These are phyloP conservation scores for Lactarius hengduanensis DNA, from an alignment of 768 basidiomycete species.

Conservation along the genomic window DNA sequence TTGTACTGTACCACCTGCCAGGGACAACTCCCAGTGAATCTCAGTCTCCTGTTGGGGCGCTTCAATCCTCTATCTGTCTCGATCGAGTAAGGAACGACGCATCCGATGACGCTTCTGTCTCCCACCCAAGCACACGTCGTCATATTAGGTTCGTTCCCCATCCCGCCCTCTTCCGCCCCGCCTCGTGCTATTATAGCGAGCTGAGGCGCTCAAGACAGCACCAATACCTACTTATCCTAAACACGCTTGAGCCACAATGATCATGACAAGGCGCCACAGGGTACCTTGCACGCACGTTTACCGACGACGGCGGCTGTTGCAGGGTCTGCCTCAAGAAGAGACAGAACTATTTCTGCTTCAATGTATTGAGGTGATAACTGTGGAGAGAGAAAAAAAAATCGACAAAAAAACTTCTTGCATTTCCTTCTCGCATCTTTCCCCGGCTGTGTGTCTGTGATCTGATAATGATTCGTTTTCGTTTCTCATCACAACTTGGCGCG, in stretches of 20 bases:
- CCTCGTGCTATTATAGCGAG: slow-evolving; percentile 4
- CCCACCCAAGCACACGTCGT: not conserved
- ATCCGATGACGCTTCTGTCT: slow-evolving; percentile 6
- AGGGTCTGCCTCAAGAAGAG: slow-evolving; percentile 3
- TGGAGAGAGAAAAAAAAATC: not conserved
- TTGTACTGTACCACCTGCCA: slow-evolving; percentile 2
- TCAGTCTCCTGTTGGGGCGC: not conserved
- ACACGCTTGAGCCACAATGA: not conserved
- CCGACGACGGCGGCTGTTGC: not conserved
- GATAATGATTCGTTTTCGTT: not conserved
- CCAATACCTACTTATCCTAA: not conserved
- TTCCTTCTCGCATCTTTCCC: not conserved
- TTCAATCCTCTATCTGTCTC: not conserved
- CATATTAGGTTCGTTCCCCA: slow-evolving; percentile 19
- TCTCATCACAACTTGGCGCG: not conserved
- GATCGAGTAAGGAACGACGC: not conserved
- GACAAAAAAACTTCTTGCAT: not conserved
- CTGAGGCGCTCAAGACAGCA: not conserved
- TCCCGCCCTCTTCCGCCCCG: not conserved
- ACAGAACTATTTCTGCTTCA: not conserved
- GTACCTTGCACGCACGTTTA: slow-evolving; percentile 15
- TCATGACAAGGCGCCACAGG: slow-evolving; percentile 1
- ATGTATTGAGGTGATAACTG: not conserved
- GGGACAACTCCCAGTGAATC: slow-evolving; percentile 3
- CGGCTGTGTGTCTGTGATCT: not conserved